Base-by-base conservation (phyloP, 1,139 yeast species). In the Hemisphaericaspora xylanilytica region DNA sequence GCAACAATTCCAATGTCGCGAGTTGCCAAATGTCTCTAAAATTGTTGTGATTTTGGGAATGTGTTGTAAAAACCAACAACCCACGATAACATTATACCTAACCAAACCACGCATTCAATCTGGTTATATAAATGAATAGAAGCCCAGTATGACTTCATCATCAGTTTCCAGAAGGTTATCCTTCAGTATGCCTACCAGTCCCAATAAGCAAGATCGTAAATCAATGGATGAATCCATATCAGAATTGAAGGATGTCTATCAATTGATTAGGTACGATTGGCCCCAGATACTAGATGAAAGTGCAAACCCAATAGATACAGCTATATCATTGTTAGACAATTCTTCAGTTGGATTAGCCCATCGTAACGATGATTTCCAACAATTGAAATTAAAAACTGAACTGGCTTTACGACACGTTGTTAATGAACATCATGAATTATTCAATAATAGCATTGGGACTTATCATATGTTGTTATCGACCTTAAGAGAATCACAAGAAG, bases 321-420 rank as follows among this genome's bases (percentile, higher is more conserved):
- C 96, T 0, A 69, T 90, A 33, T 79, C 92, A 0, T 67, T 90
- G 43, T 67, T 88, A 50, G 97, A 90, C 58, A 83, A 81, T 50
- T 81, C 95, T 3, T 85, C 96, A 1, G 95, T 89, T 24, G 97
- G 97, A 0, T 64, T 85, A 53, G 95, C 95, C 1, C 83, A 83
- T 52, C 77, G 82, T 46, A 70, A 73, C 41, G 67, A 70, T 0
- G 85, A 82, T 37, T 85, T 85, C 48, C 60, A 69, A 34, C 70
- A 68, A 39, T 53, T 82, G 39, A 74, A 78, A 42, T 66, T 66
- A 12, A 67, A 76, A 44, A 80, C 90, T 11, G 78, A 80, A 22
- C 58, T 59, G 22, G 77, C 81, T 14, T 66, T 90, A 36, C 75
- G 84, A 45, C 63, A 66, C 25, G 89, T 90, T 4, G 97, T 89